Conservation (phyloP, 1,284 basidiomycete species). For the Meripilus lineatus region DNA sequence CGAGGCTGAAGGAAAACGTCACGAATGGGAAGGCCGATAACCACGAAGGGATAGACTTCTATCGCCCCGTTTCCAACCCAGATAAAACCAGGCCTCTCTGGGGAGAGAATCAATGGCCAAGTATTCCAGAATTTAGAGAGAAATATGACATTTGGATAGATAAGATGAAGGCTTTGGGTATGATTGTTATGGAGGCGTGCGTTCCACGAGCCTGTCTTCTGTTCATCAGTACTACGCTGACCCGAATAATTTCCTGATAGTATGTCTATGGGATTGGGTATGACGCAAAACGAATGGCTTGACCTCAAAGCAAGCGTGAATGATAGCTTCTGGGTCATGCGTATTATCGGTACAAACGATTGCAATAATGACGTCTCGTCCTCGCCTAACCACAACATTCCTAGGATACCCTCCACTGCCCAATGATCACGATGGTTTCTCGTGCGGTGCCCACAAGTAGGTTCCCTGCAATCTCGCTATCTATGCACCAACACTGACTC, state of each 20-base stretch:
- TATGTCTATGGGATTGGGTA: constrained; percentile 75
- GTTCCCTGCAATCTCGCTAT: constrained; percentile 11
- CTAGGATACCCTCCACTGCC: constrained; percentile 84
- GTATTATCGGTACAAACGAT: constrained; percentile 62
- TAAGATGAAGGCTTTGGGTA: constrained; percentile 77
- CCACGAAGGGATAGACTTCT: constrained; percentile 83
- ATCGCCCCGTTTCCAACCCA: constrained; percentile 63
- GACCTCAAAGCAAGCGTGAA: constrained; percentile 62
- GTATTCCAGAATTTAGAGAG: constrained; percentile 48
- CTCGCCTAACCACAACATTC: not conserved
- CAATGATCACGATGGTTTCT: constrained; percentile 68
- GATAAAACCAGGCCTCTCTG: constrained; percentile 66
- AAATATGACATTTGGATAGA: constrained; percentile 70
- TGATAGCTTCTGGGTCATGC: constrained; percentile 85
- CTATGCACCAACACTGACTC: constrained; percentile 1
- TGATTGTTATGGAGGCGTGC: constrained; percentile 78
- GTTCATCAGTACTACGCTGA: not conserved
- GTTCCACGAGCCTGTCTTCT: constrained; percentile 23
- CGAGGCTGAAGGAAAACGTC: constrained; percentile 72
- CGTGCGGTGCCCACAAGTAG: constrained; percentile 82
- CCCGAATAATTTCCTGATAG: constrained; percentile 29
- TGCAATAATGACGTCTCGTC: not conserved
- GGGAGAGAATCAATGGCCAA: constrained; percentile 85
- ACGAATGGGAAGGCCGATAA: constrained; percentile 82
- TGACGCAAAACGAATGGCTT: constrained; percentile 66